A percentile compares a stretch with the other conserved stretches of the same genome.
Conservation (phyloP, 2,329 filamentous ascomycete species). For the Incumbomyces delicatus region DNA sequence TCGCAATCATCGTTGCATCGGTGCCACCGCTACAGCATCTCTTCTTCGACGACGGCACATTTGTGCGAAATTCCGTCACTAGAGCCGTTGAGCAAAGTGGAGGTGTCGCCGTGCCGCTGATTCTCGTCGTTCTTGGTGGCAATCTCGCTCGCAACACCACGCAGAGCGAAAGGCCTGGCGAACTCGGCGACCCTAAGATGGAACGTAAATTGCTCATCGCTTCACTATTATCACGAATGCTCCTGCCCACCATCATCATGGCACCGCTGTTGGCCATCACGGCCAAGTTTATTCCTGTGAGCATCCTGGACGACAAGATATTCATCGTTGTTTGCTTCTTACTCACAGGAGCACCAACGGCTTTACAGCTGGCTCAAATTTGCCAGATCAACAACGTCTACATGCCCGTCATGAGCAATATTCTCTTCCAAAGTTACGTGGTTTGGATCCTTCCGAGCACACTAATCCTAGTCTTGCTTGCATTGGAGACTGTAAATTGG, state of each 20-base stretch:
- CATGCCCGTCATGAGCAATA: conserved; percentile 83
- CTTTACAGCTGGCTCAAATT: conserved; percentile 90
- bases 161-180: conserved; percentile 53
- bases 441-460: conserved; percentile 96
- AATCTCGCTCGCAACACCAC: conserved; percentile 90
- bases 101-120: conserved; percentile 85
- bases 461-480: conserved; percentile 78
- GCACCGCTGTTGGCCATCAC: conserved; percentile 75
- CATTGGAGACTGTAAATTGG: conserved; percentile 89
- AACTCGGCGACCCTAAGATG: conserved; percentile 58
- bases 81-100: conserved; percentile 76
- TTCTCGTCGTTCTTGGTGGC: conserved; percentile 87
- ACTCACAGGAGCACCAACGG: conserved; percentile 84
- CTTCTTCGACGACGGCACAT: conserved; percentile 83
- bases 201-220: conserved; percentile 75
- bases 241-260: conserved; percentile 86
- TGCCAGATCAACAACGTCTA: conserved; percentile 97
- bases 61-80: conserved; percentile 86
- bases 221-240: conserved; percentile 78
- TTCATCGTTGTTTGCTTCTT: conserved; percentile 98
- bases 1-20: conserved; percentile 82
- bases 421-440: conserved; percentile 94
- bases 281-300: conserved; percentile 84
- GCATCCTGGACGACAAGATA: conserved; percentile 93
- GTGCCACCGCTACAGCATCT: conserved; percentile 70